A percentile compares a stretch with the other conserved stretches of the same genome.
Conservation (phyloP, 495 filamentous ascomycete species). For the Aspergillus hancockii region DNA sequence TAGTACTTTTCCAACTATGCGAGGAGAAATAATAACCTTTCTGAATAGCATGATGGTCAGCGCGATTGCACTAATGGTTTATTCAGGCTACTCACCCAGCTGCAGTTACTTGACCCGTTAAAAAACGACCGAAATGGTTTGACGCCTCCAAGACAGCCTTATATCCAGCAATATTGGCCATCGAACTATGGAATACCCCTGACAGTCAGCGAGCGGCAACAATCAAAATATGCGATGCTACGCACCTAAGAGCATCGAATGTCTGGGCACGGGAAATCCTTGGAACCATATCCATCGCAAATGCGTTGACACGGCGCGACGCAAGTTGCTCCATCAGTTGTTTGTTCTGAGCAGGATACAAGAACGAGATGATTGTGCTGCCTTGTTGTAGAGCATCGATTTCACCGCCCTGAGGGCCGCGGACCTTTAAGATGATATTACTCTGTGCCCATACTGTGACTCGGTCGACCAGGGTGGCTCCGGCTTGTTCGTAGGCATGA, state of each 20-base stretch:
- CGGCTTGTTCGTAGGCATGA: slow-evolving; percentile 68
- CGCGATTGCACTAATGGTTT: not conserved
- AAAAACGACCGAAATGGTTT: slow-evolving; percentile 77
- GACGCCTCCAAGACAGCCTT: slow-evolving; percentile 82
- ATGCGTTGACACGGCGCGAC: slow-evolving; percentile 61
- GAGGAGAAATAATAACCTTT: slow-evolving; percentile 16
- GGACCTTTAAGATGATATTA: slow-evolving; percentile 78
- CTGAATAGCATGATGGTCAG: slow-evolving; percentile 9
- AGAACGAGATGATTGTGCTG: slow-evolving; percentile 70
- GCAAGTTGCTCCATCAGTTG: slow-evolving; percentile 67
- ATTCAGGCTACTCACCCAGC: slow-evolving; percentile 52
- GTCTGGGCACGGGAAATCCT: slow-evolving; percentile 79
- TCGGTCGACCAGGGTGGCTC: slow-evolving; percentile 67
- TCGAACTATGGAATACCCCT: slow-evolving; percentile 49
- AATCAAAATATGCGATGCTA: slow-evolving; percentile 6
- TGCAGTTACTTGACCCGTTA: slow-evolving; percentile 82
- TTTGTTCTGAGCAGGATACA: slow-evolving; percentile 74
- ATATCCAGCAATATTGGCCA: slow-evolving; percentile 88
- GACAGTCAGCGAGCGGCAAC: not conserved
- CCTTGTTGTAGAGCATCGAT: slow-evolving; percentile 60
- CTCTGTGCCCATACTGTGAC: slow-evolving; percentile 64
- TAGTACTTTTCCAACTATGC: slow-evolving; percentile 9
- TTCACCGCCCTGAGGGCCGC: slow-evolving; percentile 64
- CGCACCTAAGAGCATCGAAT: slow-evolving; percentile 68
- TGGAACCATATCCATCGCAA: slow-evolving; percentile 85